Base-by-base conservation (phyloP, 176 grass and related monocot genomes). In the Rhynchospora pubera region DNA sequence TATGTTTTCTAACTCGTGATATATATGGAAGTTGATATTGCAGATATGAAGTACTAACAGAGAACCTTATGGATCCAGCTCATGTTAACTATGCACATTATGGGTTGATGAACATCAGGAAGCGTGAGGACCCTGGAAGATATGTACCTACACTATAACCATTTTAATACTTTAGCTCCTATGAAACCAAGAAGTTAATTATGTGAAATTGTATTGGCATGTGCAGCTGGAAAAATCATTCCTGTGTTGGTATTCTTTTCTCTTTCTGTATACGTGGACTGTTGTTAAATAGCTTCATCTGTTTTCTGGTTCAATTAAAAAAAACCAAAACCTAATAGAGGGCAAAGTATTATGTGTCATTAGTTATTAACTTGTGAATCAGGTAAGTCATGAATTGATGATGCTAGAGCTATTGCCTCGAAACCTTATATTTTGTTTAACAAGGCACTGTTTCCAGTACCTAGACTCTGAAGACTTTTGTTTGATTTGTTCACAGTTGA, bases 1-100 rank as follows among this genome's bases (percentile, higher is more conserved):
- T 59, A 19, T 5, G 57, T 62, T 53, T 81, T 61, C 80, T 11
- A 12, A 83, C 34, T 76, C 45, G 9, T 70, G 28, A 74, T 48
- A 75, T 79, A 30, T 80, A 7, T 79, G 26, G 10, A 55, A 57
- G 19, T 64, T 66, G 24, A 52, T 74, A 64, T 79, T 85, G 52
- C 84, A 97, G 92, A 26, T 94, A 94, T 26, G 95, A 97, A 75
- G 23, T 97, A 67, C 32, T 94, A 85, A 81, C 81, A 5, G 95
- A 97, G 82, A 97, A 97, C 79, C 88, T 97, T 22, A 87, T 97
- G 84, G 95, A 97, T 62, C 87, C 92, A 85, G 87, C 95, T 14
- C 95, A 97, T 50, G 92, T 91, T 16, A 87, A 83, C 0, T 97
- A 97, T 80, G 92, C 95, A 7, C 95, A 97, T 80, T 85, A 43